These are phyloP conservation scores for Aphanocladium album DNA, from an alignment of 2,329 filamentous ascomycete genomes.

Conservation along the genomic window DNA sequence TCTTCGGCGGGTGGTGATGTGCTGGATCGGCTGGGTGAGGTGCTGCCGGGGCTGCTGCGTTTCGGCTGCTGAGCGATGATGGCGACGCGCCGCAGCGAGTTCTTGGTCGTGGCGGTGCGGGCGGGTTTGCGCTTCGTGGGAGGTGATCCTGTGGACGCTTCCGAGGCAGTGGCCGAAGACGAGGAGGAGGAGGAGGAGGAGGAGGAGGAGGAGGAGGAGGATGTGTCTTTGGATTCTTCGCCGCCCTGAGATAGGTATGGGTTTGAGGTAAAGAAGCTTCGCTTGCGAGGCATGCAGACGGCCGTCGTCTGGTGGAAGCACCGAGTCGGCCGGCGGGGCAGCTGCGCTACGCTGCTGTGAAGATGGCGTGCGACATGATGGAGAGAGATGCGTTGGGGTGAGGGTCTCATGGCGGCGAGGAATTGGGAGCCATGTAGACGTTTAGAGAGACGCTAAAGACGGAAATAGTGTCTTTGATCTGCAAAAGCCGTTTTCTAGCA, in stretches of 20 bases:
- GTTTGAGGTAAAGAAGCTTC: conserved; percentile 63
- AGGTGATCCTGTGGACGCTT: too few species aligned
- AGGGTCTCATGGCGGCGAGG: conserved; percentile 29
- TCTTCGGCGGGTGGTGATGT: conserved; percentile 24
- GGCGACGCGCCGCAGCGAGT: conserved; percentile 77
- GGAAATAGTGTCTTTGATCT: too few species aligned
- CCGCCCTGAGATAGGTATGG: conserved; percentile 43
- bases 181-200: conserved; percentile 11
- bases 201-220: neutral
- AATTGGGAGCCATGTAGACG: neutral
- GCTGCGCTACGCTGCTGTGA: conserved; percentile 21
- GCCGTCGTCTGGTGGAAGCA: conserved; percentile 44
- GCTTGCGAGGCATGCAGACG: conserved; percentile 46
- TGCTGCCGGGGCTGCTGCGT: conserved; percentile 28
- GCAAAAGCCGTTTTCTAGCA: too few species aligned
- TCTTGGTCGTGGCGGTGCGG: conserved; percentile 50
- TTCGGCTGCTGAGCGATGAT: conserved; percentile 71
- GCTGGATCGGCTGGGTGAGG: neutral
- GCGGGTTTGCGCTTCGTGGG: conserved; percentile 42
- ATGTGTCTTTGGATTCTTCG: conserved; percentile 21
- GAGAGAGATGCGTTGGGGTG: conserved; percentile 28
- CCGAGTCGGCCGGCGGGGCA: conserved; percentile 21
- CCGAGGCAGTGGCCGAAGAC: conserved; percentile 16
- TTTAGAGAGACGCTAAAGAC: neutral
- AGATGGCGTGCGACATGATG: conserved; percentile 27